These are phyloP conservation scores for Cordia subcordata DNA, from an alignment of 257 asterid species.

Conservation along the genomic window DNA sequence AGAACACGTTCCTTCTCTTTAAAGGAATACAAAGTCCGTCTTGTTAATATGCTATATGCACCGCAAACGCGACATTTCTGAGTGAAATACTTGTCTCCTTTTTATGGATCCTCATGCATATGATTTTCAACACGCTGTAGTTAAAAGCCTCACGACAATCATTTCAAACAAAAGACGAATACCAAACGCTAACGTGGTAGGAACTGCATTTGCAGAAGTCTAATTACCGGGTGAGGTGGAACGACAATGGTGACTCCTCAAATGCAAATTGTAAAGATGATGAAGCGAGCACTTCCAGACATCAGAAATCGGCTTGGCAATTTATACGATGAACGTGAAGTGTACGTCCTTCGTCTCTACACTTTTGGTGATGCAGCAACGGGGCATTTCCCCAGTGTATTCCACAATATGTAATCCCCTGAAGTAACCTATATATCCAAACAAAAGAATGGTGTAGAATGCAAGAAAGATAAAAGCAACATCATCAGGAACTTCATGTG, in stretches of 20 bases:
- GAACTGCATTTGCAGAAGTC: no score
- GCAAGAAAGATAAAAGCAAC: no score
- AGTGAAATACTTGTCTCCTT: neutral
- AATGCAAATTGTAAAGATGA: neutral
- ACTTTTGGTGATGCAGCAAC: conserved; percentile 64
- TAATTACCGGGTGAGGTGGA: no score
- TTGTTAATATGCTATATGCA: neutral
- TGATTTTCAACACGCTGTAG: neutral
- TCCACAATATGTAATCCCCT: conserved; percentile 93
- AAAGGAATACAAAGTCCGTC: neutral
- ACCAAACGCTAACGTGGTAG: neutral
- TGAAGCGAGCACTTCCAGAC: neutral
- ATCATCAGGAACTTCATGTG: no score
- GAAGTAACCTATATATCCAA: conserved; percentile 57
- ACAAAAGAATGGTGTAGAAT: conserved; percentile 11
- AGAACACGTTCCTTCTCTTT: neutral
- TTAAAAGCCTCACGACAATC: no score
- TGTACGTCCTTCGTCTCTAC: conserved; percentile 7
- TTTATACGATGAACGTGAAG: neutral
- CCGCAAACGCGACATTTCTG: neutral
- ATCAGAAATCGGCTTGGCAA: neutral
- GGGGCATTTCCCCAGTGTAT: conserved; percentile 88
- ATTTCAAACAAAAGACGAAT: neutral
- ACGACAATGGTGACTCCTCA: no score
- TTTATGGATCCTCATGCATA: neutral